Evolutionary conservation across 2,329 filamentous ascomycete species (phyloP).

Genomic region (Septoria petroselini): DNA sequence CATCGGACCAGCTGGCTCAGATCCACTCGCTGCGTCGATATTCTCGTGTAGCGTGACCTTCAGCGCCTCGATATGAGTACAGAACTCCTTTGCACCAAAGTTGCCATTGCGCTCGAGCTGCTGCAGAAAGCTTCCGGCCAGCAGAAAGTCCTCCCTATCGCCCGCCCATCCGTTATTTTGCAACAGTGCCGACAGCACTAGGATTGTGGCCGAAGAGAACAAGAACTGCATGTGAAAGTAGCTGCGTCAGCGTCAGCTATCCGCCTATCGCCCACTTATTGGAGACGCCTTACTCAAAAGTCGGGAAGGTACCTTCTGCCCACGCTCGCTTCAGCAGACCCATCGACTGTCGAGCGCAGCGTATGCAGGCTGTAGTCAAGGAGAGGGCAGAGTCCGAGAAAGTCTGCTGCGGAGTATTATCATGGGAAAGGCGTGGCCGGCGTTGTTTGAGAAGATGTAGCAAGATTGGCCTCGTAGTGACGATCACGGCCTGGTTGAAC

Average conservation of each 20-base stretch:
- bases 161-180: constrained; percentile 32
- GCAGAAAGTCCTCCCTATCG: constrained; percentile 45
- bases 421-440: constrained; percentile 4
- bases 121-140: constrained; percentile 41
- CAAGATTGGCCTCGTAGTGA: constrained; percentile 38
- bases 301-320: constrained; percentile 49
- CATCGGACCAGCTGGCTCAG: not conserved
- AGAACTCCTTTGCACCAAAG: constrained; percentile 44
- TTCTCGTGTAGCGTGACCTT: constrained; percentile 19
- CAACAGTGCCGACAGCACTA: constrained; percentile 46
- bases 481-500: constrained; percentile 38
- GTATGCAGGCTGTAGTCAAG: constrained; percentile 46
- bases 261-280: too few relatives aligned
- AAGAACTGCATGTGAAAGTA: constrained; percentile 50
- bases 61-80: constrained; percentile 41
- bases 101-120: constrained; percentile 44
- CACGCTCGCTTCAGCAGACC: constrained; percentile 46
- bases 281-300: constrained; percentile 38
- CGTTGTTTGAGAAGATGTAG: constrained; percentile 34
- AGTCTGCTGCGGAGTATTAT: not conserved
- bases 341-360: constrained; percentile 47
- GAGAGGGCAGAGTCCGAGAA: constrained; percentile 38
- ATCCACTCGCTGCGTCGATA: constrained; percentile 1
- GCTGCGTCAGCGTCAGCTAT: not conserved
- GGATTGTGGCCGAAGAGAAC: constrained; percentile 47